Percentiles rank a stretch among this genome's conserved stretches.
Evolutionary conservation across 2,329 filamentous ascomycete genomes (phyloP).

Genomic region (Ambrosiella cleistominuta): DNA sequence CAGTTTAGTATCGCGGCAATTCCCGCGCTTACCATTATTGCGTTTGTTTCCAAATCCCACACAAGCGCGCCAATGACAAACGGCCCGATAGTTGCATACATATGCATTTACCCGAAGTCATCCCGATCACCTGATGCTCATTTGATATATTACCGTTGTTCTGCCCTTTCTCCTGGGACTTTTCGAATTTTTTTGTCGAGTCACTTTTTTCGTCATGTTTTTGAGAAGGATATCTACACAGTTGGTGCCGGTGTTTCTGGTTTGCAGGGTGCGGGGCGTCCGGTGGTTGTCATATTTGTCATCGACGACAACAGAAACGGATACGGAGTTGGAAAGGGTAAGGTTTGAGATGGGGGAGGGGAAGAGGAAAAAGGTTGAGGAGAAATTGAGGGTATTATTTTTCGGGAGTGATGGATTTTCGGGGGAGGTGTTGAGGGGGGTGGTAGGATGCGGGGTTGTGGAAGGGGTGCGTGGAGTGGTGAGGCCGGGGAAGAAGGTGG

Average conservation of each 20-base stretch:
- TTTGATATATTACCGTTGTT: background rate
- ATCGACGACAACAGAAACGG: too few relatives aligned
- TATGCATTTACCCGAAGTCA: background rate
- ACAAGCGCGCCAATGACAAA: background rate
- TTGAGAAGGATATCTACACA: too few relatives aligned
- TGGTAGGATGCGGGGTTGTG: constrained; percentile 29
- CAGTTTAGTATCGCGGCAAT: too few relatives aligned
- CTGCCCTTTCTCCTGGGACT: background rate
- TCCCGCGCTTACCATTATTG: too few relatives aligned
- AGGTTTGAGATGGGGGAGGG: background rate
- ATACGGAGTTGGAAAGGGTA: background rate
- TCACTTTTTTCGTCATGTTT: too few relatives aligned
- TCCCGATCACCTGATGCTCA: background rate
- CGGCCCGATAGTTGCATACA: background rate
- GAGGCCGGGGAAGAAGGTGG: constrained; percentile 58
- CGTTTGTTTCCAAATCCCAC: background rate
- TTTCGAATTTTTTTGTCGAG: too few relatives aligned
- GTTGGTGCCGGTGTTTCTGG: too few relatives aligned
- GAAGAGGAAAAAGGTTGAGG: background rate
- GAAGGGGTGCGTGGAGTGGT: constrained; percentile 74
- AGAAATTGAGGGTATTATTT: constrained; percentile 68
- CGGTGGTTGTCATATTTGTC: too few relatives aligned
- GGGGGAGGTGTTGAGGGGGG: background rate
- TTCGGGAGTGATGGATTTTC: constrained; percentile 91
- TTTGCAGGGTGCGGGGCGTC: too few relatives aligned